A percentile compares a stretch with the other conserved stretches of the same genome.
These are phyloP conservation scores for Monilinia laxa DNA, from an alignment of 2,329 filamentous ascomycete genomes.

Conservation along the genomic window DNA sequence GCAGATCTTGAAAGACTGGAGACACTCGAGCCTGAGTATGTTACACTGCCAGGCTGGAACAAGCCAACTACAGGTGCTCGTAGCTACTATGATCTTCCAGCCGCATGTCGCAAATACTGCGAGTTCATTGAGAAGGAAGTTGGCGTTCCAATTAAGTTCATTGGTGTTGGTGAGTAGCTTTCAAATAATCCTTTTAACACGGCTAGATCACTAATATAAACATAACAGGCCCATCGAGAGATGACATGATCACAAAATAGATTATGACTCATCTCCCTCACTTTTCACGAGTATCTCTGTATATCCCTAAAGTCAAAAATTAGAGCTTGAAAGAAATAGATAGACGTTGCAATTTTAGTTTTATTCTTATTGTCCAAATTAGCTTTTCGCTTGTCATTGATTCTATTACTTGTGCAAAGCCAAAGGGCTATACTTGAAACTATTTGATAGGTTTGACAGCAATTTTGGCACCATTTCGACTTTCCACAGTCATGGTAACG, in stretches of 20 bases:
- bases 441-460: neutral
- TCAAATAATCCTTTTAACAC: constrained; percentile 40
- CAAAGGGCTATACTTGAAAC: neutral
- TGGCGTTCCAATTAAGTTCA: constrained; percentile 62
- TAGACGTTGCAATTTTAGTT: neutral
- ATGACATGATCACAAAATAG: constrained; percentile 24
- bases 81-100: constrained; percentile 7
- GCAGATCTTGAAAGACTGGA: constrained; percentile 60
- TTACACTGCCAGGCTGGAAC: constrained; percentile 69
- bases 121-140: constrained; percentile 53
- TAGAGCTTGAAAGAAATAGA: constrained; percentile 16
- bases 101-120: constrained; percentile 21
- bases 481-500: constrained; percentile 16
- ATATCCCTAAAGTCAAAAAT: neutral
- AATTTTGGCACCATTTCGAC: constrained; percentile 21
- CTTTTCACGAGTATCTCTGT: neutral
- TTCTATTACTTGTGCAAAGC: too few relatives aligned
- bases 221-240: constrained; percentile 18
- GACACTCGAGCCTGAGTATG: constrained; percentile 43
- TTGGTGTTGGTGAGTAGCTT: constrained; percentile 55
- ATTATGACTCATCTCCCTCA: neutral
- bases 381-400: too few relatives aligned
- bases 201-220: constrained; percentile 1
- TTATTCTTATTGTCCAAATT: neutral
- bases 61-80: constrained; percentile 61